These are phyloP conservation scores for Wallacemonas rigidus DNA, from an alignment of 208 protist species.

Conservation along the genomic window DNA sequence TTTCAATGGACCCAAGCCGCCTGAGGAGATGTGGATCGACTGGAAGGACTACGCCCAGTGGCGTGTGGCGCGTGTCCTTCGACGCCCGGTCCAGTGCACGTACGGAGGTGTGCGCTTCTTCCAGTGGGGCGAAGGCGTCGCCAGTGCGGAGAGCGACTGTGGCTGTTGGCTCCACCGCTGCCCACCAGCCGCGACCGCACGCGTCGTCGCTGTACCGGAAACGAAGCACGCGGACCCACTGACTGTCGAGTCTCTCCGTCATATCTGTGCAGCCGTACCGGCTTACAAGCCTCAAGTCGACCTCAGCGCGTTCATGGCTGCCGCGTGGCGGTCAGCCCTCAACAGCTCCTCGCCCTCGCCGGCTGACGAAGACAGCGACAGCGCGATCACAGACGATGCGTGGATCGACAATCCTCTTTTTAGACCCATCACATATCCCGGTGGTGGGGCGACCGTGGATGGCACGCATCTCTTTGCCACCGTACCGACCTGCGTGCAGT, in stretches of 20 bases:
- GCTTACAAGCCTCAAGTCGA: not conserved
- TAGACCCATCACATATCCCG: constrained; percentile 19
- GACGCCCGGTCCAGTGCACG: constrained; percentile 25
- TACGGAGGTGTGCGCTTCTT: constrained; percentile 35
- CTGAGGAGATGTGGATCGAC: constrained; percentile 38
- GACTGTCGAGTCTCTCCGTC: constrained; percentile 22
- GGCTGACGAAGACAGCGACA: not conserved
- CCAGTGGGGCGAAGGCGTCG: constrained; percentile 29
- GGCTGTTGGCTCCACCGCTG: constrained; percentile 32
- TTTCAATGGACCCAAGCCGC: constrained; percentile 20
- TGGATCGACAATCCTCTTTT: constrained; percentile 13
- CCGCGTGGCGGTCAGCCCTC: not conserved
- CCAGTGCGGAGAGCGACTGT: constrained; percentile 9
- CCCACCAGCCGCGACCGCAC: constrained; percentile 9
- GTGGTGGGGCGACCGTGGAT: not conserved
- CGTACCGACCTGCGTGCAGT: constrained; percentile 38
- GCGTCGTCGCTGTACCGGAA: too few relatives aligned
- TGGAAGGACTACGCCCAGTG: constrained; percentile 22
- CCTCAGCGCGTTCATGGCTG: not conserved
- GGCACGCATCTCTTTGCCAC: constrained; percentile 20
- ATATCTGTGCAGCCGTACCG: constrained; percentile 9
- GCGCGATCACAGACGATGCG: not conserved
- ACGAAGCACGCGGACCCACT: not conserved
- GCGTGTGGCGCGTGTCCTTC: not conserved
- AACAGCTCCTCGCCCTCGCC: too few relatives aligned